phyloP scores from a whole-genome alignment of 2,329 filamentous ascomycete genomes.

The Aspergillus texensis region DNA sequence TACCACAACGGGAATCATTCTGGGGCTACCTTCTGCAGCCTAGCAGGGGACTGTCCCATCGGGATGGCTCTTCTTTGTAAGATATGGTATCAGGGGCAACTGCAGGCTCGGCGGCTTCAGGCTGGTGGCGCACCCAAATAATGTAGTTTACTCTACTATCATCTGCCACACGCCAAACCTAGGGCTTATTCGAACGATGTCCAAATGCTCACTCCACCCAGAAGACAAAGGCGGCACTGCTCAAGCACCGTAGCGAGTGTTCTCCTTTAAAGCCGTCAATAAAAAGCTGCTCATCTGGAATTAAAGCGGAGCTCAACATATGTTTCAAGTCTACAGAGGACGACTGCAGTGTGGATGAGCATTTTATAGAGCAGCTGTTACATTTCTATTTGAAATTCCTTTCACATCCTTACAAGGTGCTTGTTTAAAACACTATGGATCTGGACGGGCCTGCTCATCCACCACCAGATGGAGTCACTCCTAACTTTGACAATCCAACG shows the following conservation, averaged over 20 bases:
- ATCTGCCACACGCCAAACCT: background rate
- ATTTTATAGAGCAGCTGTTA: too few species aligned
- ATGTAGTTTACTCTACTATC: background rate
- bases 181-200: background rate
- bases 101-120: background rate
- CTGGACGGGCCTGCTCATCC: constrained; percentile 15
- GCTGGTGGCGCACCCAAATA: background rate
- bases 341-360: too few species aligned
- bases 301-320: background rate
- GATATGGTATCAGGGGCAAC: background rate
- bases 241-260: too few species aligned
- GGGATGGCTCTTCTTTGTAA: background rate
- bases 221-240: background rate
- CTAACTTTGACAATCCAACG: constrained; percentile 22
- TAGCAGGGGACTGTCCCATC: background rate
- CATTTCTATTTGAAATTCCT: too few species aligned
- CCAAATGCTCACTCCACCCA: background rate
- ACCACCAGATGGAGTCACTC: constrained; percentile 17
- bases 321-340: too few species aligned
- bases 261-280: background rate
- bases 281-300: background rate
- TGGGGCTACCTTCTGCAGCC: background rate
- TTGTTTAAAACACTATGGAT: background rate
- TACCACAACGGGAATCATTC: background rate
- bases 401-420: too few species aligned